Evolutionary conservation across 139 green algal species (phyloP).

Genomic region (Nannochloris sp.): DNA sequence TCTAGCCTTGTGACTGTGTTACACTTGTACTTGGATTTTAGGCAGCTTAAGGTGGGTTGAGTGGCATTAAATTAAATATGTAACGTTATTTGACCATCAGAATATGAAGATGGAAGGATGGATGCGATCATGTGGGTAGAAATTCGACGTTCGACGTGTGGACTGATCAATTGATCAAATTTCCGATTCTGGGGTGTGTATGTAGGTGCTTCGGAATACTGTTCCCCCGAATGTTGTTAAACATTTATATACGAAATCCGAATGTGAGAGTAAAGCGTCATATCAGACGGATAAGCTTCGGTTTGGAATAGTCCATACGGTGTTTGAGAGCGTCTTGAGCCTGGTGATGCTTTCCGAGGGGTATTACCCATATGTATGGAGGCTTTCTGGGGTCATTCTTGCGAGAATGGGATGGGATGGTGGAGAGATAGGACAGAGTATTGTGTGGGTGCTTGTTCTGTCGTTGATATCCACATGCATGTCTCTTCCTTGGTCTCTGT

Average conservation of each 20-base stretch:
- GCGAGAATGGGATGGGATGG: not conserved
- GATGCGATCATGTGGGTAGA: not conserved
- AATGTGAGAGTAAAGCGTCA: conserved; percentile 38
- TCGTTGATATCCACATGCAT: conserved; percentile 49
- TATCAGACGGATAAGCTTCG: conserved; percentile 64
- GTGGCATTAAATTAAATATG: too few species aligned
- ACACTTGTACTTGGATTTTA: conserved; percentile 47
- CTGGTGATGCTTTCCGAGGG: conserved; percentile 8
- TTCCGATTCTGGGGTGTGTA: not conserved
- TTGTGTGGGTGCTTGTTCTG: conserved; percentile 33
- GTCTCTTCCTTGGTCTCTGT: conserved; percentile 64
- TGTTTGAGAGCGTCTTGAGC: conserved; percentile 29
- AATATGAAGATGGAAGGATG: not conserved
- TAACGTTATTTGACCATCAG: too few species aligned
- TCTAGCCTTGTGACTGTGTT: conserved; percentile 34
- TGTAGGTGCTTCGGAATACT: conserved; percentile 25
- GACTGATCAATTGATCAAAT: not conserved
- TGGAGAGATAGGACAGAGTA: conserved; percentile 9
- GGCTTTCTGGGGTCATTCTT: not conserved
- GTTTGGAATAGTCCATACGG: conserved; percentile 24
- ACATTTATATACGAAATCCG: conserved; percentile 27
- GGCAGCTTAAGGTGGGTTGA: conserved; percentile 28
- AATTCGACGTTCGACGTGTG: not conserved
- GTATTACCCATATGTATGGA: conserved; percentile 25
- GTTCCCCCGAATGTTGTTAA: conserved; percentile 29